Evolutionary conservation across 2,329 filamentous ascomycete genomes (phyloP), one percentile per base, ranked within the genome.

Genomic region (Paecilomyces sp.): DNA sequence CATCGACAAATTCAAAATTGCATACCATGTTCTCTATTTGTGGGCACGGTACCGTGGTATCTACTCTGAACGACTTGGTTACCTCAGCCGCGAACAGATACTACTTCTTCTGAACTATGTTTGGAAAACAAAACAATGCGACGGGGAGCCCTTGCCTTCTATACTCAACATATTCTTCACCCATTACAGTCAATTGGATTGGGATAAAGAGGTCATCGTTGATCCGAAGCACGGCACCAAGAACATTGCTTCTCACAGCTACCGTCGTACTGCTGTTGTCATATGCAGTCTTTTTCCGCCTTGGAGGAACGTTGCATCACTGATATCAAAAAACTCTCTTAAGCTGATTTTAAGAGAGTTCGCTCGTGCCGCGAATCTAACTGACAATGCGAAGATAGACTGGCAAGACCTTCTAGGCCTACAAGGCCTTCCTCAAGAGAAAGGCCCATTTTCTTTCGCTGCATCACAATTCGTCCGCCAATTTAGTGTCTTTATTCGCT

Each of bases 11-110:
- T 90, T 88, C 68, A 80, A 82, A 6, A 65, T 81, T 7, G 85
- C 85, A 0, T 83, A 88, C 65, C 79, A 83, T 1, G 77, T 82
- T 58, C 79, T 90, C 67, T 86, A 83, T 66, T 75, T 80, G 1
- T 90, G 87, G 87, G 84, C 87, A 1, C 79, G 79, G 58, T 74
- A 79, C 11, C 80, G 84, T 6, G 87, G 87, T 0, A 77, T 90
- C 15, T 89, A 89, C 68, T 81, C 84, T 0, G 80, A 85, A 1
- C 84, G 80, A 55, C 88, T 88, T 64, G 87, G 87, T 0, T 87
- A 85, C 61, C 76, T 90, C 0, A 82, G 85, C 5, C 86, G 86
- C 3, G 83, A 88, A 22, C 86, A 89, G 64, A 83, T 90, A 57
- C 81, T 84, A 0, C 72, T 88, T 24, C 77, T 90, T 67, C 75